phyloP scores from a whole-genome alignment of 2,329 filamentous ascomycete species.

The Fusarium neocosmosporiellum region DNA sequence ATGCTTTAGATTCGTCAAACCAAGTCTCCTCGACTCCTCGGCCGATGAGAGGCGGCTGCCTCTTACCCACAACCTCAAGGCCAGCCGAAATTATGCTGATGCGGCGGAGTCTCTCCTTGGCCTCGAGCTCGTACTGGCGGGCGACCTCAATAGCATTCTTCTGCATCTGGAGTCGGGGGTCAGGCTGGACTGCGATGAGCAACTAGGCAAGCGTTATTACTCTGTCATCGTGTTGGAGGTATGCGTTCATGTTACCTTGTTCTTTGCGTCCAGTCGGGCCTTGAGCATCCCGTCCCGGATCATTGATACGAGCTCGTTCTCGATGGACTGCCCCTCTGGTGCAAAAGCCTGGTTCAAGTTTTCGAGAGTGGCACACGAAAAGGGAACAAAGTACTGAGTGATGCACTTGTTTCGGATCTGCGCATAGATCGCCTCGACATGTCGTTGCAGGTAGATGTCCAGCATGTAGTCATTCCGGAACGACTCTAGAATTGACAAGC shows the following conservation, averaged over 20 bases:
- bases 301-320: conserved; percentile 81
- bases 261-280: conserved; percentile 86
- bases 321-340: conserved; percentile 69
- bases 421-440: conserved; percentile 77
- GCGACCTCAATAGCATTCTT: conserved; percentile 74
- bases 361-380: conserved; percentile 84
- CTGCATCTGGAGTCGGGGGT: conserved; percentile 78
- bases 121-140: conserved; percentile 77
- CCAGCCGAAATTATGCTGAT: conserved; percentile 82
- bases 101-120: conserved; percentile 79
- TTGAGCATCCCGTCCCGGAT: conserved; percentile 78
- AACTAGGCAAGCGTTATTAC: conserved; percentile 58
- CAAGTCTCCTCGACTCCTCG: conserved; percentile 47
- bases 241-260: conserved; percentile 63
- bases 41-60: conserved; percentile 29
- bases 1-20: conserved; percentile 45
- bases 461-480: conserved; percentile 90
- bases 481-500: conserved; percentile 82
- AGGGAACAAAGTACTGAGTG: conserved; percentile 90
- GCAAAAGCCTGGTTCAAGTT: conserved; percentile 84
- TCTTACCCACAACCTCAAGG: conserved; percentile 68
- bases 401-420: conserved; percentile 91
- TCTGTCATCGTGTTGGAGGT: background rate
- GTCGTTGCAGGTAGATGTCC: conserved; percentile 84
- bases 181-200: conserved; percentile 76